Conservation (phyloP, 148 eudicot genomes). For the Tetragonia tetragonoides region DNA sequence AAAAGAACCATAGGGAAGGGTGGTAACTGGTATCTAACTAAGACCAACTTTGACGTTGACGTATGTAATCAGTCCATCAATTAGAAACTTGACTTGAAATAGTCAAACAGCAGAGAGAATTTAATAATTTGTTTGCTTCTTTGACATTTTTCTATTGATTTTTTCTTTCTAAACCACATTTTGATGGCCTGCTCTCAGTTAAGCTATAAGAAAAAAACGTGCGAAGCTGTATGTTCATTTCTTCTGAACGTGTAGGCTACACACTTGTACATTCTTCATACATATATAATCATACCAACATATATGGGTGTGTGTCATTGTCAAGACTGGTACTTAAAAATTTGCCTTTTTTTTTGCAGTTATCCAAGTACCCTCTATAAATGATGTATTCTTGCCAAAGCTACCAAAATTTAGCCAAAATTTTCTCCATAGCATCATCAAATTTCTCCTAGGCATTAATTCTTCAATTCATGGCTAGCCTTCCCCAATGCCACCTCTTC, state of each 20-base stretch:
- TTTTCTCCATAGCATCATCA: neutral
- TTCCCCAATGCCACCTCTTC: neutral
- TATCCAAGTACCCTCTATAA: neutral
- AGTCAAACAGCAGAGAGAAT: no score
- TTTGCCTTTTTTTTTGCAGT: neutral
- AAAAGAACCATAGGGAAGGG: no score
- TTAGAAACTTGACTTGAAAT: no score
- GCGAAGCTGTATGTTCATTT: conserved; percentile 22
- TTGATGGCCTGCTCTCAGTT: neutral
- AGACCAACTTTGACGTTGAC: no score
- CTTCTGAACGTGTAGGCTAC: conserved; percentile 25
- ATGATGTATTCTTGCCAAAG: conserved; percentile 7
- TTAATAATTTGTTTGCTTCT: neutral
- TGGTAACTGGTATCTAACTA: no score
- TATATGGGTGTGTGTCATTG: neutral
- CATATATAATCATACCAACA: neutral
- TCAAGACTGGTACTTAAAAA: neutral
- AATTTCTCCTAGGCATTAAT: neutral
- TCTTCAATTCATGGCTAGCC: conserved; percentile 4
- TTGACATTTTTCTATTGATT: neutral
- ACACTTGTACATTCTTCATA: neutral
- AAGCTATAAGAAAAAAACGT: conserved; percentile 11
- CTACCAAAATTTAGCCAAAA: neutral
- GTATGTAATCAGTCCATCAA: no score
- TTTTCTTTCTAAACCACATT: neutral